Percentiles rank a stretch among this genome's conserved stretches.
phyloP scores from a whole-genome alignment of 305 asterid genomes.

The Fraxinus xanthoxyloides region DNA sequence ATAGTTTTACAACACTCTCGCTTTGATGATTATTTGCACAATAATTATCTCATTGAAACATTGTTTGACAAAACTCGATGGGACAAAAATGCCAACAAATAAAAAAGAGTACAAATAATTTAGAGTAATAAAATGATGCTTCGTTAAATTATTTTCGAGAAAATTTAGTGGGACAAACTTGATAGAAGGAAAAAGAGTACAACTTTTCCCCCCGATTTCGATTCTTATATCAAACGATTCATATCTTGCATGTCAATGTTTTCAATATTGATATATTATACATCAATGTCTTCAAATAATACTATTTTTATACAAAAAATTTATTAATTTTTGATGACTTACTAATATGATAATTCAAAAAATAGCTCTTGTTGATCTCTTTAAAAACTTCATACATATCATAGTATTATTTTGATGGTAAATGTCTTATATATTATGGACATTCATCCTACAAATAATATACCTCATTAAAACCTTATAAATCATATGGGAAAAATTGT shows the following conservation, averaged over 20 bases:
- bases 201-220: not conserved
- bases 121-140: not conserved
- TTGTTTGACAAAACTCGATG: not conserved
- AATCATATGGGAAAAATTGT: not conserved
- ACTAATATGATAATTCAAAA: not conserved
- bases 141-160: not conserved
- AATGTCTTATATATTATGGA: no score
- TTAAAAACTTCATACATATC: not conserved
- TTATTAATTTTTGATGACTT: not conserved
- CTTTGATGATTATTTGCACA: not conserved
- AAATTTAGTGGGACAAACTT: not conserved
- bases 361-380: not conserved
- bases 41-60: not conserved
- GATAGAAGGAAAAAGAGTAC: no score
- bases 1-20: not conserved
- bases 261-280: no score
- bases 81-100: not conserved
- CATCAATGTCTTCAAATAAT: not conserved
- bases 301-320: not conserved
- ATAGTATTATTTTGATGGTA: not conserved
- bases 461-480: not conserved
- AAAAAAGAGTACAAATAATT: not conserved
- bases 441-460: not conserved
- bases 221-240: not conserved
- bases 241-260: not conserved